phyloP scores from a whole-genome alignment of 2,329 filamentous ascomycete genomes.

The Madurella fahalii region DNA sequence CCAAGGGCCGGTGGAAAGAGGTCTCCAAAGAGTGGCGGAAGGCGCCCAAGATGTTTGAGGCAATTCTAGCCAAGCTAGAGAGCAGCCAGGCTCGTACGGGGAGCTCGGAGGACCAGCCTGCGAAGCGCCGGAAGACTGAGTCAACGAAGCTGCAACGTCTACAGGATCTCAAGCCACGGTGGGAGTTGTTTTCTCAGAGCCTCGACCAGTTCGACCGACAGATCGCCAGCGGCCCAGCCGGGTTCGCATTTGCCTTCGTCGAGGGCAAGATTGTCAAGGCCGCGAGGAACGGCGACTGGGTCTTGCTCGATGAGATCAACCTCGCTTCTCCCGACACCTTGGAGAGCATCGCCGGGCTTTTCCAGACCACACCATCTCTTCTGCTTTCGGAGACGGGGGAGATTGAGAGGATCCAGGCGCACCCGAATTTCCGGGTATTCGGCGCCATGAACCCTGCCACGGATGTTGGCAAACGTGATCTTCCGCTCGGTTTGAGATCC shows the following conservation, averaged over 20 bases:
- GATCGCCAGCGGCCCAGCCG: conserved; percentile 65
- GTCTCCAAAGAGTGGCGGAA: conserved; percentile 84
- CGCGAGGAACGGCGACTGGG: conserved; percentile 94
- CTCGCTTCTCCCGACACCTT: conserved; percentile 90
- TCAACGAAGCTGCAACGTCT: conserved; percentile 62
- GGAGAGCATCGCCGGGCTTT: conserved; percentile 85
- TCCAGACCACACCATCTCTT: conserved; percentile 77
- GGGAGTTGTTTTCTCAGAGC: conserved; percentile 73
- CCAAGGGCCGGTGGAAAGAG: conserved; percentile 81
- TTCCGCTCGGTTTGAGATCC: conserved; percentile 63
- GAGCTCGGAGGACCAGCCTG: conserved; percentile 51
- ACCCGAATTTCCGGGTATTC: conserved; percentile 92
- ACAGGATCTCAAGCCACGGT: conserved; percentile 58
- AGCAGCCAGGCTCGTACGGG: conserved; percentile 40
- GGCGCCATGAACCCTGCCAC: conserved; percentile 99
- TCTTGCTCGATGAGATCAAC: conserved; percentile 90
- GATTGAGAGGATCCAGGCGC: conserved; percentile 82
- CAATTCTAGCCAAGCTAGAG: conserved; percentile 56
- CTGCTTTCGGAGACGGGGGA: conserved; percentile 90
- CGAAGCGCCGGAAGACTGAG: conserved; percentile 64
- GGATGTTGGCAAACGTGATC: conserved; percentile 91
- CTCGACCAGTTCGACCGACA: conserved; percentile 78
- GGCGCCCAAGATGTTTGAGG: conserved; percentile 80
- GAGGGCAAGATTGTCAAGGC: conserved; percentile 96
- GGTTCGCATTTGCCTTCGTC: conserved; percentile 90